These are phyloP conservation scores for Leccinum subfulvum DNA, from an alignment of 1,284 basidiomycete genomes.

Conservation along the genomic window DNA sequence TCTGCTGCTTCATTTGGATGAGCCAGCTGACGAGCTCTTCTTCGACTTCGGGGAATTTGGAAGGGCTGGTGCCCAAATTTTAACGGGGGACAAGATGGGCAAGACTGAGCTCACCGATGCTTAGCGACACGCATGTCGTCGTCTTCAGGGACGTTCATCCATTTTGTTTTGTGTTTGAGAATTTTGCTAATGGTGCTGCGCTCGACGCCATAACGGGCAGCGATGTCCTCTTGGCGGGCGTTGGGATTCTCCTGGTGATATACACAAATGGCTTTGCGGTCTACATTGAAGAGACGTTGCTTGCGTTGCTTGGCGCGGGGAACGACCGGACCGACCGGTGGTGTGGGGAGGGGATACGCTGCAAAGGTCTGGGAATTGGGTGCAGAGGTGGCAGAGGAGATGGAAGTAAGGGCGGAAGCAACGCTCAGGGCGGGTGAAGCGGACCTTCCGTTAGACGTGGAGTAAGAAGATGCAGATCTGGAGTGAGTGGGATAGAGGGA, in stretches of 20 bases:
- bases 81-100: conserved; percentile 6
- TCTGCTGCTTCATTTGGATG: conserved; percentile 48
- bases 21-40: conserved; percentile 62
- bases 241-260: conserved; percentile 63
- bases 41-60: conserved; percentile 81
- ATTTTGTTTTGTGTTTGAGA: conserved; percentile 78
- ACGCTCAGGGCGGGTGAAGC: conserved; percentile 62
- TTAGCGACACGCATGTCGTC: conserved; percentile 59
- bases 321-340: conserved; percentile 27
- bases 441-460: conserved; percentile 49
- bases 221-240: conserved; percentile 80
- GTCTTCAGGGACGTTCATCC: conserved; percentile 68
- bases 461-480: conserved; percentile 45
- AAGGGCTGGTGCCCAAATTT: conserved; percentile 45
- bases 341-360: conserved; percentile 29
- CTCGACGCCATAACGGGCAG: conserved; percentile 73
- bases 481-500: conserved; percentile 40
- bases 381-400: conserved; percentile 42
- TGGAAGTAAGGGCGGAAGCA: conserved; percentile 50
- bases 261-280: conserved; percentile 77
- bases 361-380: conserved; percentile 36
- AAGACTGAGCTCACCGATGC: conserved; percentile 50
- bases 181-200: conserved; percentile 94
- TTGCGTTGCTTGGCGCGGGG: conserved; percentile 60
- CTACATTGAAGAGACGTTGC: conserved; percentile 68